Conservation (phyloP, 495 filamentous ascomycete genomes). For the Neurospora sp. region DNA sequence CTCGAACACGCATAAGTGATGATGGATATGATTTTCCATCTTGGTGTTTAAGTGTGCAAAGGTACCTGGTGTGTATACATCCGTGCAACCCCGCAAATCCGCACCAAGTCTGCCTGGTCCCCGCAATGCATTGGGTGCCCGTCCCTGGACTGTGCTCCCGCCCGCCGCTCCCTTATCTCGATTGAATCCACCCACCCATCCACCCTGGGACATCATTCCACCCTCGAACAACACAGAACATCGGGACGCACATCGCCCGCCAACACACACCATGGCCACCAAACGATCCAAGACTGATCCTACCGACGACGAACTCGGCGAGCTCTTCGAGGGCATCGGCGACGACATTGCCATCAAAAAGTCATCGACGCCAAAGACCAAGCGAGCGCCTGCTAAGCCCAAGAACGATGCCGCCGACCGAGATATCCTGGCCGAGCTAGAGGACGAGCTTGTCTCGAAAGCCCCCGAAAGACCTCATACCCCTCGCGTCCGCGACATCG, state of each 20-base stretch:
- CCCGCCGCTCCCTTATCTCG: neutral
- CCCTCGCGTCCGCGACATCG: constrained; percentile 58
- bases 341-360: constrained; percentile 37
- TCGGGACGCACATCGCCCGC: neutral
- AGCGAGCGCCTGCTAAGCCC: constrained; percentile 30
- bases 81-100: neutral
- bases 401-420: constrained; percentile 39
- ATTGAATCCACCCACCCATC: neutral
- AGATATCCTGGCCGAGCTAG: constrained; percentile 80
- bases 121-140: neutral
- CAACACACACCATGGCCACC: constrained; percentile 26
- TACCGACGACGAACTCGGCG: constrained; percentile 71
- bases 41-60: neutral
- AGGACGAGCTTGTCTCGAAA: constrained; percentile 56
- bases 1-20: neutral
- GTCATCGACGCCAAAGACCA: constrained; percentile 37
- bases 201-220: neutral
- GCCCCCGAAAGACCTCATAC: constrained; percentile 71
- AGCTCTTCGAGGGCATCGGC: constrained; percentile 68
- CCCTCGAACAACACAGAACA: neutral
- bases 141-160: neutral
- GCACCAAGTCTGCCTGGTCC: neutral
- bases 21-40: neutral
- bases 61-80: neutral
- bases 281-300: constrained; percentile 41